phyloP scores from a whole-genome alignment of 495 filamentous ascomycete genomes.

The Aspergillus nanangensis region DNA sequence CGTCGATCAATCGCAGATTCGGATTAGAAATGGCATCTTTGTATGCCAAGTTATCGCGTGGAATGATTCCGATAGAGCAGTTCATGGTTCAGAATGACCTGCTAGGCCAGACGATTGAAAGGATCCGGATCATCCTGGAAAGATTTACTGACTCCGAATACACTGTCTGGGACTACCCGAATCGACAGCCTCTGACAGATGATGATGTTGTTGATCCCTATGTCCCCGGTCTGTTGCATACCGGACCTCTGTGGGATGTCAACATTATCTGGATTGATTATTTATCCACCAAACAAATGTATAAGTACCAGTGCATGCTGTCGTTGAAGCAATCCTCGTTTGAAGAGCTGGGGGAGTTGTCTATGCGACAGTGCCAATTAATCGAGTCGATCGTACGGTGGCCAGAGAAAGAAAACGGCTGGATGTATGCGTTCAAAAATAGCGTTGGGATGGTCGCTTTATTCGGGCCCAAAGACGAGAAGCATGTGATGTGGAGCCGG shows the following conservation, averaged over 20 bases:
- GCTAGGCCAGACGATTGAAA: conserved; percentile 48
- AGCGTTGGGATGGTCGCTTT: conserved; percentile 70
- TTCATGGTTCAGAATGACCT: conserved; percentile 59
- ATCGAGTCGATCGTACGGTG: conserved; percentile 74
- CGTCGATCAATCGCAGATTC: conserved; percentile 65
- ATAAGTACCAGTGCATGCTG: conserved; percentile 63
- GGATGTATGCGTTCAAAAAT: conserved; percentile 68
- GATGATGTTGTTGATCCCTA: conserved; percentile 73
- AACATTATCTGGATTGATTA: conserved; percentile 77
- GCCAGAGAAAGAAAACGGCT: conserved; percentile 64
- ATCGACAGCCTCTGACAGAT: conserved; percentile 43
- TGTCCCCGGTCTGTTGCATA: conserved; percentile 59
- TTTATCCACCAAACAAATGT: conserved; percentile 74
- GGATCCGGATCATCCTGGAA: conserved; percentile 55
- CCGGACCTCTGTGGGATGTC: conserved; percentile 62
- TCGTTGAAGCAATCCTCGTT: conserved; percentile 45
- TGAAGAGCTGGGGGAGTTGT: conserved; percentile 52
- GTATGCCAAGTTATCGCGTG: conserved; percentile 61
- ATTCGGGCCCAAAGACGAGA: conserved; percentile 69
- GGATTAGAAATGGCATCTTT: conserved; percentile 77
- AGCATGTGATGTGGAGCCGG: conserved; percentile 78
- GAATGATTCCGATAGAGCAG: conserved; percentile 58
- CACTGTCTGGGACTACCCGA: conserved; percentile 55
- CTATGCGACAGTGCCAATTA: conserved; percentile 67
- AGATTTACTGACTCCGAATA: conserved; percentile 53